Percentiles rank a stretch among this genome's conserved stretches.
phyloP scores from a whole-genome alignment of 2,329 filamentous ascomycete genomes.

The Myrmaecium sp. region DNA sequence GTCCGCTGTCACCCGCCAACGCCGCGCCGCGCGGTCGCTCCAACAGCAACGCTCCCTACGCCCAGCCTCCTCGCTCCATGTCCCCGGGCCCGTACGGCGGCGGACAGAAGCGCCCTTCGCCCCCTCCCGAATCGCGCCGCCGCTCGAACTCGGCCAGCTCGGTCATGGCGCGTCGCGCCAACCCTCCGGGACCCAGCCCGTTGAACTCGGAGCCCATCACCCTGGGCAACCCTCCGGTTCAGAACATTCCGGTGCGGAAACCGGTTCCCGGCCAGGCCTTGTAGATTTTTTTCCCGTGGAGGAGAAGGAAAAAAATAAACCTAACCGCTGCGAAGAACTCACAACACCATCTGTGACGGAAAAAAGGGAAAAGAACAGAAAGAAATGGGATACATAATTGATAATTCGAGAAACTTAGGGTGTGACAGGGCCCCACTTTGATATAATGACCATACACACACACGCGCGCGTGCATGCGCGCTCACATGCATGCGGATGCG shows the following conservation, averaged over 20 bases:
- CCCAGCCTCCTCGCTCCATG: slow-evolving; percentile 18
- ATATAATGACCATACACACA: too few relatives aligned
- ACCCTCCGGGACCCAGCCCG: slow-evolving; percentile 18
- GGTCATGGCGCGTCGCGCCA: slow-evolving; percentile 12
- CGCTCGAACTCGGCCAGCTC: slow-evolving; percentile 21
- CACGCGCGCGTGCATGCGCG: too few relatives aligned
- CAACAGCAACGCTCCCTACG: slow-evolving; percentile 22
- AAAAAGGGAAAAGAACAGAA: too few relatives aligned
- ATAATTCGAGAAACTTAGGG: too few relatives aligned
- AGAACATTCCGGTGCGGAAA: slow-evolving; percentile 27
- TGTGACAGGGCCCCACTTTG: too few relatives aligned
- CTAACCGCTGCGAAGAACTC: too few relatives aligned
- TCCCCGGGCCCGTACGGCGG: slow-evolving; percentile 23
- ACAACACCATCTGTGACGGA: too few relatives aligned
- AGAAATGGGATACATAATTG: too few relatives aligned
- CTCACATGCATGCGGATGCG: too few relatives aligned
- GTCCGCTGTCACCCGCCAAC: slow-evolving; percentile 25
- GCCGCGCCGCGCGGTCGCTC: slow-evolving; percentile 14
- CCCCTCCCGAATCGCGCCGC: slow-evolving; percentile 16
- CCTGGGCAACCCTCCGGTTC: slow-evolving; percentile 8
- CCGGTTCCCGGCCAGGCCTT: slow-evolving; percentile 30
- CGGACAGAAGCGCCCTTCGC: slow-evolving; percentile 11
- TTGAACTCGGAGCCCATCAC: slow-evolving; percentile 16
- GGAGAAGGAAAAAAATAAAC: too few relatives aligned
- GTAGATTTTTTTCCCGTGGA: too few relatives aligned